Percentiles rank a stretch among this genome's conserved stretches.
phyloP scores from a whole-genome alignment of 75 land plant species.

The Azolla pinnata region DNA sequence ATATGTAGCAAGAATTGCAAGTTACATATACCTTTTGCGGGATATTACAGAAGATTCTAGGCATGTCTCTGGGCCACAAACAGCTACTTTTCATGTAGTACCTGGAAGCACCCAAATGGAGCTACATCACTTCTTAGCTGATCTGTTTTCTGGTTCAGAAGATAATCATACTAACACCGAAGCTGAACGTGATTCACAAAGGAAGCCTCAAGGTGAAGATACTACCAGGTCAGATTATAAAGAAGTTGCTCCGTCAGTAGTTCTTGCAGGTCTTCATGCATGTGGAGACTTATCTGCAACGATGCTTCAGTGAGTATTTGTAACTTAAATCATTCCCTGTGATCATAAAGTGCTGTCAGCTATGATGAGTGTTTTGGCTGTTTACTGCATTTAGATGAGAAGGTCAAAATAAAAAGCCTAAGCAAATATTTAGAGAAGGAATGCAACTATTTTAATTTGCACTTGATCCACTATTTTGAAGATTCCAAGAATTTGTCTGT shows the following conservation, averaged over 20 bases:
- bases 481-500: too few relatives aligned
- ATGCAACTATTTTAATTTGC: too few relatives aligned
- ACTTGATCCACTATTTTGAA: too few relatives aligned
- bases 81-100: slow-evolving; percentile 47
- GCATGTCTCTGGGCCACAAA: slow-evolving; percentile 35
- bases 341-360: too few relatives aligned
- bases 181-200: not conserved
- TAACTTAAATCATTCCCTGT: too few relatives aligned
- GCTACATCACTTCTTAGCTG: not conserved
- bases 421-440: too few relatives aligned
- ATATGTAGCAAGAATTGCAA: too few relatives aligned
- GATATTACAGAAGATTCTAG: too few relatives aligned
- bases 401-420: too few relatives aligned
- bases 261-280: slow-evolving; percentile 95
- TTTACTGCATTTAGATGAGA: too few relatives aligned
- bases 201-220: not conserved
- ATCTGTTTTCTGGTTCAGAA: not conserved
- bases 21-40: too few relatives aligned
- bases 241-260: slow-evolving; percentile 15
- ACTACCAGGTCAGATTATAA: not conserved
- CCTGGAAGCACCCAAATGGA: slow-evolving; percentile 13
- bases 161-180: not conserved
- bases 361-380: too few relatives aligned
- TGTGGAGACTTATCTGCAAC: slow-evolving; percentile 96
- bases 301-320: slow-evolving; percentile 72